Evolutionary conservation across 164 flowering plant genomes (phyloP).

Genomic region (Taxillus chinensis): DNA sequence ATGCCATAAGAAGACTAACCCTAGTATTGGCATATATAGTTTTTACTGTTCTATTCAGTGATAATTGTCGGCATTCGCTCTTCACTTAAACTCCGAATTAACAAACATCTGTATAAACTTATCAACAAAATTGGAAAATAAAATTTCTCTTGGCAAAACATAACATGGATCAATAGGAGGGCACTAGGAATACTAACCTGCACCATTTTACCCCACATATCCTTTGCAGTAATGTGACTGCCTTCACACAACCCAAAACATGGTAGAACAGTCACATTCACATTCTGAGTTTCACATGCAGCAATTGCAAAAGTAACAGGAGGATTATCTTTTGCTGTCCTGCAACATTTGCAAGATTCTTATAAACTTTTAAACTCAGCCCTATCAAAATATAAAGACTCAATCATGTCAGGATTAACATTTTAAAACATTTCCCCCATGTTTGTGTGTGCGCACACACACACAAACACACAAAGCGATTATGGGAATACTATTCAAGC

Average conservation of each 20-base stretch:
- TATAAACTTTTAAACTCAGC: not conserved
- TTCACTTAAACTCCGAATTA: too few relatives aligned
- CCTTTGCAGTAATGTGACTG: constrained; percentile 57
- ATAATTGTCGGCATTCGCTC: too few relatives aligned
- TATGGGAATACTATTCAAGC: too few relatives aligned
- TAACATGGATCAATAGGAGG: too few relatives aligned
- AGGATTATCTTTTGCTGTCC: constrained; percentile 79
- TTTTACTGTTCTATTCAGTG: too few relatives aligned
- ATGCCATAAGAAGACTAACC: too few relatives aligned
- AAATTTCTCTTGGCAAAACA: too few relatives aligned
- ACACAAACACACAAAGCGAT: too few relatives aligned
- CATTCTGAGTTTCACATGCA: constrained; percentile 91
- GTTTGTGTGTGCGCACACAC: too few relatives aligned
- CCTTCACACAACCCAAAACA: constrained; percentile 69
- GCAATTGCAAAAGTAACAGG: constrained; percentile 94
- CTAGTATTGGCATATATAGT: too few relatives aligned
- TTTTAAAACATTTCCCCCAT: not conserved
- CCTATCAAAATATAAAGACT: not conserved
- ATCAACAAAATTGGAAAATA: too few relatives aligned
- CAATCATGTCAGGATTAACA: not conserved
- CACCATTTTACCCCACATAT: constrained; percentile 72
- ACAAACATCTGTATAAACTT: too few relatives aligned
- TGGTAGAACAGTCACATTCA: constrained; percentile 78
- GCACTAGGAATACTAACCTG: constrained; percentile 30
- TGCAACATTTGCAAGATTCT: constrained; percentile 21